Evolutionary conservation across 257 asterid genomes (phyloP).

Genomic region (Prunella vulgaris): DNA sequence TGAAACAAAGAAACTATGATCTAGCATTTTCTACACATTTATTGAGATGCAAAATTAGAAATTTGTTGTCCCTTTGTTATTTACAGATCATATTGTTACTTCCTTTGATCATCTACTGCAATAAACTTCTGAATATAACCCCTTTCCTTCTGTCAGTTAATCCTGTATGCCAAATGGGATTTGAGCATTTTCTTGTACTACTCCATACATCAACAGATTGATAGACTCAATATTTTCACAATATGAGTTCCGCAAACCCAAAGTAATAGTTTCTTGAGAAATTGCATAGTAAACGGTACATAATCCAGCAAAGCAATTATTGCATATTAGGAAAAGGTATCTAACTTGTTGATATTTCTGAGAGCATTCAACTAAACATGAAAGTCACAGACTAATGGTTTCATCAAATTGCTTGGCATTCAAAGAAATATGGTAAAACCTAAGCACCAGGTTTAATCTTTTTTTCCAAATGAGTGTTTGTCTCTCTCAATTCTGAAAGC

Average conservation of each 20-base stretch:
- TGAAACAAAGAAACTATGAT: background rate
- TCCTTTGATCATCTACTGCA: background rate
- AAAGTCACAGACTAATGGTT: background rate
- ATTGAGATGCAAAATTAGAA: background rate
- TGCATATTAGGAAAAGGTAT: background rate
- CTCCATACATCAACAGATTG: background rate
- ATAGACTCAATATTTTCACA: background rate
- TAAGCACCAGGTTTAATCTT: background rate
- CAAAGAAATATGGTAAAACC: background rate
- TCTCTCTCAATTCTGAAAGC: slow-evolving; percentile 6
- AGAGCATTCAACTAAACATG: background rate
- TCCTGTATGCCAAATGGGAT: background rate
- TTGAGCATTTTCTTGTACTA: background rate
- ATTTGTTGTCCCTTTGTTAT: background rate
- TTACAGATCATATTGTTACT: background rate
- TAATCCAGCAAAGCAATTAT: background rate
- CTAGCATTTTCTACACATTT: slow-evolving; percentile 4
- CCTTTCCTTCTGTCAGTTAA: background rate
- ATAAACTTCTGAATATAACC: background rate
- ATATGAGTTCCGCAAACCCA: background rate
- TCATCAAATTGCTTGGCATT: background rate
- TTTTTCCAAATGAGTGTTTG: background rate
- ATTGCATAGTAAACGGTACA: background rate
- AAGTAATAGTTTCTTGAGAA: background rate
- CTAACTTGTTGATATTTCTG: background rate